Evolutionary conservation across 208 protist genomes (phyloP).

Genomic region (Trypanosoma lewisi): DNA sequence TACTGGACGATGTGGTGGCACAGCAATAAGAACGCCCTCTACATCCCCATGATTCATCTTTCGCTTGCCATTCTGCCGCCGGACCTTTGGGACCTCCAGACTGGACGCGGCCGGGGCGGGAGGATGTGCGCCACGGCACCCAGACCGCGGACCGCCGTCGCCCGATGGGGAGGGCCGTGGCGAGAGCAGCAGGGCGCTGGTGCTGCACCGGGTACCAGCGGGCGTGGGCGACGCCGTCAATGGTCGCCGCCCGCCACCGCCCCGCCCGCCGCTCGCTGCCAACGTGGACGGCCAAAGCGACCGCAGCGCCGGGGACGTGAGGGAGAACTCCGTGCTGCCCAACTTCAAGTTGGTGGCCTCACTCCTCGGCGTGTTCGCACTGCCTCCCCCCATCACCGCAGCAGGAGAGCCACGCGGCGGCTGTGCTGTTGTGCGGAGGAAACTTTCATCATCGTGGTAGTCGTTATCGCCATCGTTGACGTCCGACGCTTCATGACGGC

Average conservation of each 20-base stretch:
- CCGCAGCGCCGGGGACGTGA: slow-evolving; percentile 4
- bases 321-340: neutral
- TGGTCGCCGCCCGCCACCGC: neutral
- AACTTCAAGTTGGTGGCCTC: neutral
- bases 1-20: slow-evolving; percentile 4
- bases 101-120: neutral
- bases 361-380: neutral
- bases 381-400: neutral
- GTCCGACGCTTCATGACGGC: neutral
- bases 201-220: neutral
- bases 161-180: slow-evolving; percentile 5
- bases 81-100: neutral
- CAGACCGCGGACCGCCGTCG: neutral
- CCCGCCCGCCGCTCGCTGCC: neutral
- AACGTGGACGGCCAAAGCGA: neutral
- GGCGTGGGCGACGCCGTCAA: neutral
- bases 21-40: neutral
- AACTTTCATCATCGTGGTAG: neutral
- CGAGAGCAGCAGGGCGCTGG: neutral
- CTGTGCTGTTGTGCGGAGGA: neutral
- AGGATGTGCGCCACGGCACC: neutral
- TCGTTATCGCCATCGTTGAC: neutral
- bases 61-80: neutral
- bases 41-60: neutral
- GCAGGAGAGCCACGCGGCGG: neutral